These are phyloP conservation scores for Epithele typhae DNA, from an alignment of 768 basidiomycete genomes.

Conservation along the genomic window DNA sequence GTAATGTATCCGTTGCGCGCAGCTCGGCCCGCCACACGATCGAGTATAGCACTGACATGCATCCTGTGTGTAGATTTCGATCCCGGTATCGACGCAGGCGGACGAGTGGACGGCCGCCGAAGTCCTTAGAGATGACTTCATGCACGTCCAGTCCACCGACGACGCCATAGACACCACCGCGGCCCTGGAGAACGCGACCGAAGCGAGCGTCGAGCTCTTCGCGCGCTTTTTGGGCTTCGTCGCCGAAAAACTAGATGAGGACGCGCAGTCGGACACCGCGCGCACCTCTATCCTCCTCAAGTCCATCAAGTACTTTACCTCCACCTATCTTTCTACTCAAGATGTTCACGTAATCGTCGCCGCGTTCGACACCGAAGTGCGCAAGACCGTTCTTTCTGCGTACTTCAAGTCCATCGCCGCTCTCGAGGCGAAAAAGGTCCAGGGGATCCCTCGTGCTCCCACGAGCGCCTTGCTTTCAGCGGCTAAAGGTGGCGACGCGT, in stretches of 20 bases:
- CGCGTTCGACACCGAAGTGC: constrained; percentile 66
- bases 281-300: constrained; percentile 67
- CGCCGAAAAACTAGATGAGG: constrained; percentile 56
- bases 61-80: constrained; percentile 53
- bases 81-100: constrained; percentile 76
- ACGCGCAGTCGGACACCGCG: constrained; percentile 46
- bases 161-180: constrained; percentile 51
- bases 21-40: too few relatives aligned
- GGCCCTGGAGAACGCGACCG: constrained; percentile 49
- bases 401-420: constrained; percentile 76
- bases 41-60: constrained; percentile 7
- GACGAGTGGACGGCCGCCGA: constrained; percentile 94
- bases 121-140: constrained; percentile 86
- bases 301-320: constrained; percentile 73
- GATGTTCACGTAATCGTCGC: constrained; percentile 85
- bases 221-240: constrained; percentile 82
- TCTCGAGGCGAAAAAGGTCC: constrained; percentile 53
- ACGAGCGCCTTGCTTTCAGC: constrained; percentile 67
- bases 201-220: constrained; percentile 73
- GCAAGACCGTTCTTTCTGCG: constrained; percentile 70
- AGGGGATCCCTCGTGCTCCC: constrained; percentile 54
- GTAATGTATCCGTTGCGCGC: neutral
- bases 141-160: constrained; percentile 54
- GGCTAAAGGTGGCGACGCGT: constrained; percentile 56
- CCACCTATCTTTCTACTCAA: constrained; percentile 61